These are phyloP conservation scores for Fusarium buharicum DNA, from an alignment of 2,329 filamentous ascomycete genomes.

Conservation along the genomic window DNA sequence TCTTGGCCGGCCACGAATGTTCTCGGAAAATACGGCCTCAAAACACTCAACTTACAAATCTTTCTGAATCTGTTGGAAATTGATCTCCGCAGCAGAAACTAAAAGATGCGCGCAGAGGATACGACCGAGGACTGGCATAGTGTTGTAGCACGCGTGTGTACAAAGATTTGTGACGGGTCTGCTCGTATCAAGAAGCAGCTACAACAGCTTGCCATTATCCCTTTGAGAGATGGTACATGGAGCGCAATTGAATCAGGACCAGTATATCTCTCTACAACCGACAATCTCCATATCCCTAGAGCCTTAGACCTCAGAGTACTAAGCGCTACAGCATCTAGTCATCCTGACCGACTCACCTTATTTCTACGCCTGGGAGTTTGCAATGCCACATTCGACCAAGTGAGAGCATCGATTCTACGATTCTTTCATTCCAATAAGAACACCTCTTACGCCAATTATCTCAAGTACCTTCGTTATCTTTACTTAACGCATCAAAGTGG, in stretches of 20 bases:
- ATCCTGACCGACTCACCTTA: neutral
- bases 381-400: neutral
- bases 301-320: slow-evolving; percentile 8
- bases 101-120: slow-evolving; percentile 2
- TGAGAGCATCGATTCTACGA: slow-evolving; percentile 8
- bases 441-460: too few relatives aligned
- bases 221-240: slow-evolving; percentile 13
- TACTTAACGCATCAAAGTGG: slow-evolving; percentile 12
- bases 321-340: neutral
- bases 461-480: slow-evolving; percentile 7
- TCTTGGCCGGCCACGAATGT: neutral
- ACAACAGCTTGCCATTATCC: slow-evolving; percentile 2
- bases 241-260: neutral
- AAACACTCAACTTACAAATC: too few relatives aligned
- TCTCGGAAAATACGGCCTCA: slow-evolving; percentile 10
- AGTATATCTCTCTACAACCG: slow-evolving; percentile 15
- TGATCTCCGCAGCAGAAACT: slow-evolving; percentile 6
- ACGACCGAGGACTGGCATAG: slow-evolving; percentile 25
- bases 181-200: neutral
- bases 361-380: slow-evolving; percentile 18
- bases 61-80: too few relatives aligned
- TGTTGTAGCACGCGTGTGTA: neutral
- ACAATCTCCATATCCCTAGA: neutral
- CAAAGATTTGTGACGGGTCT: too few relatives aligned
- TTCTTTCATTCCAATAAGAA: too few relatives aligned